Evolutionary conservation across 139 green algal species (phyloP), one percentile per base, ranked within the genome.

Genomic region (Chlamydomonas incerta): DNA sequence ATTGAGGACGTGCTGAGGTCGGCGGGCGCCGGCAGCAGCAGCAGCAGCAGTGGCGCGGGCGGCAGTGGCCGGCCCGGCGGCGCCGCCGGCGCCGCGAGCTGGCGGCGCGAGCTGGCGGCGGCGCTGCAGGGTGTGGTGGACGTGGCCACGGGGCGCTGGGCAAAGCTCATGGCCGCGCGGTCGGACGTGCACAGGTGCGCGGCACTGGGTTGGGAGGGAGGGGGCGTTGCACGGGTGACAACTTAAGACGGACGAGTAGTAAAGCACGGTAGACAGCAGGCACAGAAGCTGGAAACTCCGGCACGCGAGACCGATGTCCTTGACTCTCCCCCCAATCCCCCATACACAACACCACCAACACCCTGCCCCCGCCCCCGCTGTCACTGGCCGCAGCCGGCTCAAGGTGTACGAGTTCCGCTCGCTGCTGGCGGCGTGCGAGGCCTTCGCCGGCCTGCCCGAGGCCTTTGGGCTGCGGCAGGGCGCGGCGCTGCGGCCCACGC

Each of bases 151-250:
- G 88, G 86, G 24, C 90, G 95, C 15, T 97, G 92, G 92, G 91
- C 91, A 20, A 95, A 95, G 86, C 90, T 98, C 85, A 86, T 98
- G 37, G 73, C 58, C 9, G 89, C 89, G 6, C 82, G 95, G 21
- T 86, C 80, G 85, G 80, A 79, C 14, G 80, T 86, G 50, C 80
- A 86, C 80, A 86, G 80, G 80, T 86, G 69, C 11, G 60, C 18
- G 55, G 10, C 14, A 10, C 50, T 20, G 50, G 10, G 50, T 57
- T 57, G 14, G 50, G 50, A 20, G 14, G 50, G 14, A 57, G 11
- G 14, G 50, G 14, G 14, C 50, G 11, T 14, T 57, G 14, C 50
- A 57, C 50, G 50, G 11, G 50, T 10, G 11, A 57, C 50, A 10
- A n/a, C n/a, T n/a, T n/a, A n/a, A n/a, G n/a, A n/a, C n/a, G n/a